Evolutionary conservation across 306 rosid genomes (phyloP).

Genomic region (Adenanthera pavonina): DNA sequence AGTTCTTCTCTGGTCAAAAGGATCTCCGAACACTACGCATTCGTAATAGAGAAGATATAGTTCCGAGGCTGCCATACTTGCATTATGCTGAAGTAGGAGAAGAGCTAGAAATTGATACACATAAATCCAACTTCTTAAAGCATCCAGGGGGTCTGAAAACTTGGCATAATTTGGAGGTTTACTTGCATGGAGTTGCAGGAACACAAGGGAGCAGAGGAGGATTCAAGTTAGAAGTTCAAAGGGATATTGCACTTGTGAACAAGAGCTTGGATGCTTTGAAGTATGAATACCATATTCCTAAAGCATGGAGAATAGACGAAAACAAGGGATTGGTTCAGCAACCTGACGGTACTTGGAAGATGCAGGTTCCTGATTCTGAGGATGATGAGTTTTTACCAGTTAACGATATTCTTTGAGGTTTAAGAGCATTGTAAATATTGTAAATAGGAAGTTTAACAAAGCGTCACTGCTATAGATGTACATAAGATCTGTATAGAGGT

Average conservation of each 20-base stretch:
- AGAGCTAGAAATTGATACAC: constrained; percentile 32
- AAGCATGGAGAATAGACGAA: constrained; percentile 53
- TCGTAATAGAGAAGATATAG: neutral
- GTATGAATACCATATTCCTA: constrained; percentile 56
- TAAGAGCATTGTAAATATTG: too few species aligned
- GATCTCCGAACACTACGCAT: neutral
- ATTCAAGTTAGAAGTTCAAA: too few species aligned
- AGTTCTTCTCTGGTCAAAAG: neutral
- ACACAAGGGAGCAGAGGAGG: too few species aligned
- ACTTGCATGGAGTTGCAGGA: too few species aligned
- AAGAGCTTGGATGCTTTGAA: neutral
- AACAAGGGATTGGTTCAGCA: constrained; percentile 72
- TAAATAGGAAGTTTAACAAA: too few species aligned
- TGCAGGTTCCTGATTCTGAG: constrained; percentile 41
- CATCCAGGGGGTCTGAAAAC: too few species aligned
- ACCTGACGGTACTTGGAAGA: constrained; percentile 64
- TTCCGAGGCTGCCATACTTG: neutral
- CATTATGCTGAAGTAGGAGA: neutral
- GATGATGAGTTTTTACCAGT: neutral
- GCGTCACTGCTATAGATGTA: too few species aligned
- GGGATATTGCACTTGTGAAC: too few species aligned
- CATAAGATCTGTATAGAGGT: too few species aligned
- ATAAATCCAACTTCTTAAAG: neutral
- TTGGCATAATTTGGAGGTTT: too few species aligned
- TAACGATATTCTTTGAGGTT: too few species aligned